These are phyloP conservation scores for Heritiera littoralis DNA, from an alignment of 345 rosid species.

Conservation along the genomic window DNA sequence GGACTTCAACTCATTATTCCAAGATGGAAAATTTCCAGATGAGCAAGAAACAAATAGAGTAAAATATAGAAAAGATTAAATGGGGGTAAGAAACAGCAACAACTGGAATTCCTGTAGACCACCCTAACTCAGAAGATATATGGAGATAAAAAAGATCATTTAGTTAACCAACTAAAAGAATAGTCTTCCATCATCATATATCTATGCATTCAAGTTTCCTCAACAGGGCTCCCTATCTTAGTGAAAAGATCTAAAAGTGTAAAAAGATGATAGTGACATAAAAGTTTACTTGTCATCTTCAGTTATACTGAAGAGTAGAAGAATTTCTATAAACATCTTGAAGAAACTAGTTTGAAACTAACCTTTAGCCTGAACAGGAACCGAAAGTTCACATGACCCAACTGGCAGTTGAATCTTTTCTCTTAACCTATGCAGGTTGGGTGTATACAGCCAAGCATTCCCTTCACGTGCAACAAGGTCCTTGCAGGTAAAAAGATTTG, in stretches of 20 bases:
- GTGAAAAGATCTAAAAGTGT: slow-evolving; percentile 1
- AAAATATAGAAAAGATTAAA: not conserved
- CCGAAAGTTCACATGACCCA: slow-evolving; percentile 89
- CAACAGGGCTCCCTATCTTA: not conserved
- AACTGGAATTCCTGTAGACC: not conserved
- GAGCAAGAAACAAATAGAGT: not conserved
- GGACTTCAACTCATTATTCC: not conserved
- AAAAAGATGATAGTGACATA: not conserved
- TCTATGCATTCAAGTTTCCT: slow-evolving; percentile 4
- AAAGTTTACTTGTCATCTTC: not conserved
- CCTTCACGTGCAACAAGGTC: slow-evolving; percentile 61
- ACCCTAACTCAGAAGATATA: not conserved
- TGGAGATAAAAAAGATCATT: not conserved
- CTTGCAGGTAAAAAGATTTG: slow-evolving; percentile 81
- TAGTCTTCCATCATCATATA: not conserved
- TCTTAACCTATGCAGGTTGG: slow-evolving; percentile 58
- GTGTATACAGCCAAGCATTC: slow-evolving; percentile 75
- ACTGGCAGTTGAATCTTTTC: slow-evolving; percentile 68
- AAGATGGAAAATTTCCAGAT: not conserved
- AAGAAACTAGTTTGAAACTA: slow-evolving; percentile 26
- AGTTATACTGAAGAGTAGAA: slow-evolving; percentile 13
- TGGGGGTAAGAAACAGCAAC: too few species aligned
- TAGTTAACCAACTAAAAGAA: not conserved
- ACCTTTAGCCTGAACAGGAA: slow-evolving; percentile 87
- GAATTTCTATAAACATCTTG: slow-evolving; percentile 3